phyloP scores from a whole-genome alignment of 768 basidiomycete species.

The Leucocoprinus leucothites region DNA sequence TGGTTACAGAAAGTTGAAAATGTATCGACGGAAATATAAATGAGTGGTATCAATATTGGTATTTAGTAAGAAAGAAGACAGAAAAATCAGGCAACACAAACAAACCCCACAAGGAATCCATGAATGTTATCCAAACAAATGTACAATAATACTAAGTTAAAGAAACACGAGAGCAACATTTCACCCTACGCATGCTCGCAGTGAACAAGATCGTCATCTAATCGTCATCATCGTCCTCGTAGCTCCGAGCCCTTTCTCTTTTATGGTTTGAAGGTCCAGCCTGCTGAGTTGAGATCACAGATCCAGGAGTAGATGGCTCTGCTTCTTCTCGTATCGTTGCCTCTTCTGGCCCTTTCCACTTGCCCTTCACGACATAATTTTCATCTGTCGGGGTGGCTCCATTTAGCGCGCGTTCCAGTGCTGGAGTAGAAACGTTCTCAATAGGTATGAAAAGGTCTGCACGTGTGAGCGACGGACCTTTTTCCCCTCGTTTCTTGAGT shows the following conservation, averaged over 20 bases:
- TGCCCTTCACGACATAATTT: conserved; percentile 21
- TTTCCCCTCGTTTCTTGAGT: conserved; percentile 88
- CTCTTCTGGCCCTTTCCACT: conserved; percentile 29
- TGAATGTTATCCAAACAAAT: conserved; percentile 3
- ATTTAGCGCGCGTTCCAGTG: conserved; percentile 32
- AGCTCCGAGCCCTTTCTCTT: neutral
- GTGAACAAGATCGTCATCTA: neutral
- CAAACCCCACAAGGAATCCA: neutral
- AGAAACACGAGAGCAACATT: neutral
- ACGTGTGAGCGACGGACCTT: conserved; percentile 34
- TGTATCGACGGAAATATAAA: conserved; percentile 8
- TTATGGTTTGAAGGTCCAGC: neutral
- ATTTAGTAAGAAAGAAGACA: conserved; percentile 1
- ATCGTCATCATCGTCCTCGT: conserved; percentile 3
- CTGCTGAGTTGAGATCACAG: conserved; percentile 20
- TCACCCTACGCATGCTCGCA: neutral
- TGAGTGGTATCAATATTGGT: conserved; percentile 9
- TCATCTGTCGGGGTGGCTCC: conserved; percentile 28
- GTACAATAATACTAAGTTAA: conserved; percentile 9
- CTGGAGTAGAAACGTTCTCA: conserved; percentile 16
- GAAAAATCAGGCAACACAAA: neutral
- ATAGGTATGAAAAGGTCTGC: conserved; percentile 1
- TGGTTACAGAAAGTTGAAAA: neutral
- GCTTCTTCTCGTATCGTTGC: conserved; percentile 32
- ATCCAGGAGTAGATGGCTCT: conserved; percentile 28